Conservation (phyloP, 1,284 basidiomycete species). For the Sporisorium scitamineum region DNA sequence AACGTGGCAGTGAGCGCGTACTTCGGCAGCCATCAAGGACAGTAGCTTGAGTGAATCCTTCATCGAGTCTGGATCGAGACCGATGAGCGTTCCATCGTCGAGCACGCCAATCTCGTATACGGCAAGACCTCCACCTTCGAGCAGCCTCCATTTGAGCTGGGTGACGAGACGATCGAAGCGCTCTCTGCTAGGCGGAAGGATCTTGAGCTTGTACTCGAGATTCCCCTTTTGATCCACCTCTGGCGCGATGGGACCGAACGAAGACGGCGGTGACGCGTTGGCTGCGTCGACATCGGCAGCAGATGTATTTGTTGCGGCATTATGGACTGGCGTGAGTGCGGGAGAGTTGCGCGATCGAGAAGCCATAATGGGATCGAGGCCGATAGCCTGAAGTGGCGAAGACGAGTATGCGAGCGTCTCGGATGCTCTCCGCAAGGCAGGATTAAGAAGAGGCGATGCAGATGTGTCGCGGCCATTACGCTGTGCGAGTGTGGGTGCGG, state of each 20-base stretch:
- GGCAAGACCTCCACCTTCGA: conserved; percentile 64
- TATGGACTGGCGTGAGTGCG: neutral
- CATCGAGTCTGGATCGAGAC: conserved; percentile 59
- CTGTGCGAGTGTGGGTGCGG: neutral
- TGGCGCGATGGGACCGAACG: conserved; percentile 55
- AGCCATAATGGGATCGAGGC: conserved; percentile 40
- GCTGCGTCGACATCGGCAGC: neutral
- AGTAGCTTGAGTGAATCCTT: conserved; percentile 59
- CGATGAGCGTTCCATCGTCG: conserved; percentile 66
- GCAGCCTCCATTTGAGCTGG: conserved; percentile 68
- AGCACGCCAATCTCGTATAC: conserved; percentile 68
- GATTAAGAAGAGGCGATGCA: conserved; percentile 12
- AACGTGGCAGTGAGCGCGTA: conserved; percentile 49
- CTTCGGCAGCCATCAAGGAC: conserved; percentile 57
- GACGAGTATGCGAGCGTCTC: conserved; percentile 32
- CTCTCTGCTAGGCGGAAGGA: conserved; percentile 60
- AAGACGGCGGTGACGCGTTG: conserved; percentile 18
- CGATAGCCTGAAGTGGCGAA: conserved; percentile 30
- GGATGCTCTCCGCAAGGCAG: conserved; percentile 31
- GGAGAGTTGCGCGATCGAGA: conserved; percentile 32
- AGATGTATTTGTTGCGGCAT: neutral
- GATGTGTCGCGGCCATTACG: conserved; percentile 10
- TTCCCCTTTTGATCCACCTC: conserved; percentile 67
- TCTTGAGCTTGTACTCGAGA: conserved; percentile 69
- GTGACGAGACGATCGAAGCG: conserved; percentile 67